These are phyloP conservation scores for Chaetothyriales sp. DNA, from an alignment of 2,329 filamentous ascomycete genomes.

Conservation along the genomic window DNA sequence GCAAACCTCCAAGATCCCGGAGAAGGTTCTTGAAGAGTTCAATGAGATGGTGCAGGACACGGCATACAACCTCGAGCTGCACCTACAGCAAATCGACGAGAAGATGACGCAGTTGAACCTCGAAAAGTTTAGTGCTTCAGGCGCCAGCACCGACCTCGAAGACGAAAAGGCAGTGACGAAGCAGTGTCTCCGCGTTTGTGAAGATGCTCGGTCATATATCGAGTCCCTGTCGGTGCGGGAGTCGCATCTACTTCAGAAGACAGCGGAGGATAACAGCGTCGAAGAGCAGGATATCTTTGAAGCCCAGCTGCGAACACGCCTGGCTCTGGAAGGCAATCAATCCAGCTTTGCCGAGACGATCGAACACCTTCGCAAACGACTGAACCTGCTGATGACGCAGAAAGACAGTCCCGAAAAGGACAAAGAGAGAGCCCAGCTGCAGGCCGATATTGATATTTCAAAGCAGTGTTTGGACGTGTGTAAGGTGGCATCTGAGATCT, in stretches of 20 bases:
- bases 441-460: conserved; percentile 23
- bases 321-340: conserved; percentile 21
- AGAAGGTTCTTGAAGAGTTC: conserved; percentile 23
- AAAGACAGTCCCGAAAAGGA: conserved; percentile 10
- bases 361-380: conserved; percentile 21
- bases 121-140: conserved; percentile 11
- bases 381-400: conserved; percentile 17
- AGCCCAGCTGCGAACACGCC: conserved; percentile 21
- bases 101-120: conserved; percentile 18
- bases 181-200: conserved; percentile 27
- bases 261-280: conserved; percentile 1
- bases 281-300: conserved; percentile 18
- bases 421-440: conserved; percentile 19
- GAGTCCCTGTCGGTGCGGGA: conserved; percentile 21
- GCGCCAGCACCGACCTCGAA: conserved; percentile 20
- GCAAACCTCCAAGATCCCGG: conserved; percentile 21
- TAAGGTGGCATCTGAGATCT: conserved; percentile 22
- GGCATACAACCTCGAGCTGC: conserved; percentile 22
- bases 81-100: conserved; percentile 24
- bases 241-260: conserved; percentile 14
- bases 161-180: conserved; percentile 26
- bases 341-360: conserved; percentile 22
- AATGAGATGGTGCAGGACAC: conserved; percentile 27
- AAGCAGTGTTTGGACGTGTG: conserved; percentile 28
- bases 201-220: conserved; percentile 25